Evolutionary conservation across 2,329 filamentous ascomycete genomes (phyloP), one percentile per base, ranked within the genome.

Genomic region (Celoporthe dispersa): DNA sequence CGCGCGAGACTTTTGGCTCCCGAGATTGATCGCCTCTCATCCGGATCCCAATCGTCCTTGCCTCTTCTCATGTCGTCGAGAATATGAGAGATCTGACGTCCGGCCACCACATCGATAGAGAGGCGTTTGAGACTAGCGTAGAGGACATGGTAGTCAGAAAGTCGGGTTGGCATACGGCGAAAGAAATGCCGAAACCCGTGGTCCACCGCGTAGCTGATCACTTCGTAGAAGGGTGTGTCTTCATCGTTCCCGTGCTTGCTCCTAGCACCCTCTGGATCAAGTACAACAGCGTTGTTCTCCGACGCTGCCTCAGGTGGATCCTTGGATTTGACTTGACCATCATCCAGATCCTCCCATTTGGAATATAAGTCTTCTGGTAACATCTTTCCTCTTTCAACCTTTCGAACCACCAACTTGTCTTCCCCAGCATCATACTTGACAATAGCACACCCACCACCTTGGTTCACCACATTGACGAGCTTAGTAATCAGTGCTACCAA

Each of bases 341-440:
- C 11, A 11, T 12, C 25, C 7, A 25, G 1, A 14, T 62, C 16
- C 2, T 74, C 68, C 75, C 75, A 76, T 59, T 75, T 77, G 16
- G 69, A 73, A 73, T 79, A 79, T 67, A 80, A 72, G 67, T 78
- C 77, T 51, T 76, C 73, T 9, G 78, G 78, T 57, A 80, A 69
- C 73, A 79, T 75, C 55, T 67, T 72, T 61, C 69, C 72, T 41
- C 53, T 53, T 41, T 70, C 73, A 22, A 14, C 68, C 70, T 73
- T 75, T 60, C 48, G 70, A 72, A 80, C 57, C 37, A 75, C 73
- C 66, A 79, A 70, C 39, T 72, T 76, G 67, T 77, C 70, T 67
- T 67, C 68, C 66, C 67, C 53, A 31, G 3, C 48, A 69, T 77
- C 73, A 74, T 77, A 76, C 55, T 68, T 75, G 55, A 78, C 37